Evolutionary conservation across 352 stramenopile genomes (phyloP), one percentile per base, ranked within the genome.

Genomic region (Thalassiosira delicatula): DNA sequence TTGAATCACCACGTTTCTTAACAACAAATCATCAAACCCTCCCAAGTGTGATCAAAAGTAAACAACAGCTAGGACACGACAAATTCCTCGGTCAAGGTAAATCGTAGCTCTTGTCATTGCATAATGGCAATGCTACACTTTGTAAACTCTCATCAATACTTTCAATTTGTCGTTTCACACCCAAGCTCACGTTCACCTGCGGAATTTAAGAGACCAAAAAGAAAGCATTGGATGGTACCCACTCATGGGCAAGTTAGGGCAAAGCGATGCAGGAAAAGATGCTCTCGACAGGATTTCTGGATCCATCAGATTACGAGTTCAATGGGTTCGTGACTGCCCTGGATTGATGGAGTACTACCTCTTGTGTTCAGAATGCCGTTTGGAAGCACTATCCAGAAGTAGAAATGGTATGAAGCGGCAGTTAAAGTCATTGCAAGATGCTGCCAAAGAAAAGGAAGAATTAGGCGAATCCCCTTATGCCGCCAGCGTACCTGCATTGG

Each of bases 141-240:
- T 12, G 35, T 42, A 12, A 42, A 5, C 12, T 42, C 35, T 42
- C 35, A 42, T 42, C 35, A 12, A 42, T 42, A n/a, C n/a, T 35
- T 61, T 37, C 32, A 19, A 12, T 1, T 42, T 54, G 1, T 44
- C 33, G 3, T 7, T 29, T 11, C 35, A 27, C 44, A 54, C 23
- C 23, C 11, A 21, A 70, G 77, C 84, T 32, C 66, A 88, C 70
- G 77, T 93, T 51, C 80, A 92, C 59, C 69, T 94, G 14, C 78
- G 85, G 33, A 92, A 86, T 79, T 49, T 95, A 21, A 82, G 82
- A 67, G 77, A 90, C 69, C 90, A 95, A 63, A 79, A 85, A 59
- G 86, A 92, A 70, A 63, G 88, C 40, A 67, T 93, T 60, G 91
- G 90, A 14, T 95, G 91, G 91, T 95, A 90, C 79, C 91, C 91